phyloP scores from a whole-genome alignment of 2,329 filamentous ascomycete species.

The Aspergillus sergii region DNA sequence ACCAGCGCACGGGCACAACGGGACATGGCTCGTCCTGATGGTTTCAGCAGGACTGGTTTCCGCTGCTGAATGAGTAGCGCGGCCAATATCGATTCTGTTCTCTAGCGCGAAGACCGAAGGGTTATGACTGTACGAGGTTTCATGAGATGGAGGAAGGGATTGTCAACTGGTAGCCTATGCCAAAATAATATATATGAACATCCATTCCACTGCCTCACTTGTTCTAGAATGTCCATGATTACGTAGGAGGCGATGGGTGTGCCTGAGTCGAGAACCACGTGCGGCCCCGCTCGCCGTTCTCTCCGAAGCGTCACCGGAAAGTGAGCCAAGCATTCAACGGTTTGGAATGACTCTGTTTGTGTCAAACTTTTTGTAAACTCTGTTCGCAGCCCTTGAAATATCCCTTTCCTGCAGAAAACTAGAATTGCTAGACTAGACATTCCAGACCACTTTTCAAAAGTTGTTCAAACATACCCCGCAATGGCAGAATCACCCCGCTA shows the following conservation, averaged over 20 bases:
- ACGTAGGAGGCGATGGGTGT: background rate
- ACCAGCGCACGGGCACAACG: background rate
- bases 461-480: constrained; percentile 20
- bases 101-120: background rate
- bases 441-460: background rate
- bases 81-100: background rate
- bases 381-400: background rate
- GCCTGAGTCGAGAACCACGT: constrained; percentile 5
- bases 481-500: constrained; percentile 50
- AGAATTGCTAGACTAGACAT: background rate
- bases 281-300: constrained; percentile 12
- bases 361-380: background rate
- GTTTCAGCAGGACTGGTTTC: background rate
- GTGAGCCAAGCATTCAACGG: background rate
- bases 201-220: background rate
- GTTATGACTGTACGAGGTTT: constrained; percentile 23
- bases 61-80: background rate
- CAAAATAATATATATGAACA: background rate
- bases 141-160: constrained; percentile 7
- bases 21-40: background rate
- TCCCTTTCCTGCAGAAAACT: background rate
- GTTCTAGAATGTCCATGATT: background rate
- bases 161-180: background rate
- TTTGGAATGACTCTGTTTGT: background rate
- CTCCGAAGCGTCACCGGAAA: constrained; percentile 1